phyloP scores from a whole-genome alignment of 2,329 filamentous ascomycete genomes.

The Eutypella sp. region DNA sequence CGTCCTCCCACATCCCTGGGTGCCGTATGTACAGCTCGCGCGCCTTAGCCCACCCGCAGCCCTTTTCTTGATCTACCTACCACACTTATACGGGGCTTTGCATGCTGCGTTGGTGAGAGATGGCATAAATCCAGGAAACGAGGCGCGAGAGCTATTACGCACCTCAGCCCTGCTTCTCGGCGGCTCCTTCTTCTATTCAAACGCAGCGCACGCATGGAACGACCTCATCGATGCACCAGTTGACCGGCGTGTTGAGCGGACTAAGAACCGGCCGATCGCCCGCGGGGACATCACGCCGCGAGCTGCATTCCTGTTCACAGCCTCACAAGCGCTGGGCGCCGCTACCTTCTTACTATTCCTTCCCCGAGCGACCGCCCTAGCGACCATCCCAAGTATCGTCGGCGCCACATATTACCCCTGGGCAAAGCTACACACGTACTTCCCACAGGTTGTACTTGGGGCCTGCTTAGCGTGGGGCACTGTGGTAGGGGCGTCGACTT shows the following conservation, averaged over 20 bases:
- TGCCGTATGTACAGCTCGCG: constrained; percentile 16
- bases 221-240: constrained; percentile 23
- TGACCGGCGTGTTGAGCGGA: constrained; percentile 17
- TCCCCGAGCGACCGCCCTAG: neutral
- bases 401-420: constrained; percentile 20
- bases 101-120: constrained; percentile 5
- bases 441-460: constrained; percentile 24
- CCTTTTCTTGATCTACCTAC: constrained; percentile 14
- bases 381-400: constrained; percentile 11
- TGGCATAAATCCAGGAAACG: too few species aligned
- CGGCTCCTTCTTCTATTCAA: constrained; percentile 17
- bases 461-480: constrained; percentile 18
- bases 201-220: constrained; percentile 22
- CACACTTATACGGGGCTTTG: constrained; percentile 14
- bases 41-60: constrained; percentile 15
- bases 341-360: constrained; percentile 7
- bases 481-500: constrained; percentile 13
- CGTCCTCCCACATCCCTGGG: constrained; percentile 13
- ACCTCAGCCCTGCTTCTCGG: constrained; percentile 1
- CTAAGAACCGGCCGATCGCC: constrained; percentile 20
- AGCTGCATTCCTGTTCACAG: constrained; percentile 18
- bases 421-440: constrained; percentile 22
- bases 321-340: constrained; percentile 8
- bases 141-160: neutral
- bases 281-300: constrained; percentile 17